Evolutionary conservation across 176 grass and related monocot genomes (phyloP).

Genomic region (Echinochloa phyllopogon): DNA sequence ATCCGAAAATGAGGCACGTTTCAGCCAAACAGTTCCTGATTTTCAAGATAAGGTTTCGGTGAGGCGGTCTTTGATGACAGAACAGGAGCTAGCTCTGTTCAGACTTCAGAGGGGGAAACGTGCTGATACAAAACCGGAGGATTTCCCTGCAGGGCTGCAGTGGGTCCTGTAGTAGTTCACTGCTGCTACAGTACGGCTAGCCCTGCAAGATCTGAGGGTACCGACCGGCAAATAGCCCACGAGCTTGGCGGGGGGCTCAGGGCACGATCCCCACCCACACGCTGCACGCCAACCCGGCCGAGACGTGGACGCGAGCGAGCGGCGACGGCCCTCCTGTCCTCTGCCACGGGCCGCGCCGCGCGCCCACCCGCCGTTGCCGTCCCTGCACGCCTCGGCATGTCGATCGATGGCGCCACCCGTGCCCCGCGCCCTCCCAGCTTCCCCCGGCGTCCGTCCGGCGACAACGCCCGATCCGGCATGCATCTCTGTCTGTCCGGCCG

Average conservation of each 20-base stretch:
- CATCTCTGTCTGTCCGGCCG: neutral
- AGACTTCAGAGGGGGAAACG: neutral
- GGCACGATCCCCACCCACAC: no score
- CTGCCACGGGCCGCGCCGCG: neutral
- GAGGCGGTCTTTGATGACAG: neutral
- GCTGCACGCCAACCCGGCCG: neutral
- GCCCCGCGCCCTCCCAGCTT: no score
- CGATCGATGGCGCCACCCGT: no score
- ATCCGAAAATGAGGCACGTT: neutral
- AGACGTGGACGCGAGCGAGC: neutral
- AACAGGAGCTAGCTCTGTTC: neutral
- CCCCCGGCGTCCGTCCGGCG: no score
- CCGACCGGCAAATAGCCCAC: neutral
- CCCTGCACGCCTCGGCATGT: constrained; percentile 16
- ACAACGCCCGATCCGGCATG: neutral
- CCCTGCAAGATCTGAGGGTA: neutral
- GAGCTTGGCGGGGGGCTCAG: constrained; percentile 7
- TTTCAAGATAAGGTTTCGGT: neutral
- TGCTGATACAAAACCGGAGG: neutral
- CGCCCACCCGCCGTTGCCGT: neutral
- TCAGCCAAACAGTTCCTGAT: neutral
- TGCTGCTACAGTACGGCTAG: no score
- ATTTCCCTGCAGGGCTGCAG: neutral
- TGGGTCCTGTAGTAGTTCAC: no score
- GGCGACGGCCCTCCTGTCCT: neutral